Conservation (phyloP, 805 yeast genomes). For the Saturnispora quitensis region DNA sequence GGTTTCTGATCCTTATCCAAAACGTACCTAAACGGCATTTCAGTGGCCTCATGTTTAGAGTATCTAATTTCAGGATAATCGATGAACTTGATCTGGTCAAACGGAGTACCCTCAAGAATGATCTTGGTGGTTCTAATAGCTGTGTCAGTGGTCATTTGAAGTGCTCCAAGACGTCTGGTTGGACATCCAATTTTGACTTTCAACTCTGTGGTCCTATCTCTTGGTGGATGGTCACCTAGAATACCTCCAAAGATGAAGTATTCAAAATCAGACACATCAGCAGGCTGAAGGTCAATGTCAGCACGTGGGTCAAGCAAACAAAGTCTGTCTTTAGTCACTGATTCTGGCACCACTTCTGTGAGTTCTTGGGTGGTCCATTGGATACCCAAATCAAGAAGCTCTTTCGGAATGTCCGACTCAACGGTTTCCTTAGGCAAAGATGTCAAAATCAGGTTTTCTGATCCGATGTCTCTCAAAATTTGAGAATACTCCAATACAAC, state of each 20-base stretch:
- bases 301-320: conserved; percentile 92
- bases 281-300: conserved; percentile 58
- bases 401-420: conserved; percentile 52
- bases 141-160: conserved; percentile 97
- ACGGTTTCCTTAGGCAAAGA: conserved; percentile 64
- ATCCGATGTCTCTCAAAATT: conserved; percentile 76
- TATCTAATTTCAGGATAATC: conserved; percentile 93
- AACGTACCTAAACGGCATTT: conserved; percentile 95
- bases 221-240: conserved; percentile 85
- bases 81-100: conserved; percentile 72
- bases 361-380: conserved; percentile 80
- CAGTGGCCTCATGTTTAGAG: conserved; percentile 83
- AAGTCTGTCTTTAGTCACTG: conserved; percentile 36
- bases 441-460: conserved; percentile 61
- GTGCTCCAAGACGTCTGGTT: conserved; percentile 77
- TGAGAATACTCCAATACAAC: conserved; percentile 79
- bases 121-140: conserved; percentile 87
- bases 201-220: conserved; percentile 89
- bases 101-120: conserved; percentile 52
- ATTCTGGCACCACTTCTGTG: conserved; percentile 27
- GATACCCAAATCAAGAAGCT: conserved; percentile 50
- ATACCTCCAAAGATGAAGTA: conserved; percentile 96
- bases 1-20: conserved; percentile 58
- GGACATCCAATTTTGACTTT: conserved; percentile 71
- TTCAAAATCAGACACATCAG: conserved; percentile 58